Evolutionary conservation across 306 rosid genomes (phyloP), one percentile per base, ranked within the genome.

Genomic region (Leucaena leucocephala): DNA sequence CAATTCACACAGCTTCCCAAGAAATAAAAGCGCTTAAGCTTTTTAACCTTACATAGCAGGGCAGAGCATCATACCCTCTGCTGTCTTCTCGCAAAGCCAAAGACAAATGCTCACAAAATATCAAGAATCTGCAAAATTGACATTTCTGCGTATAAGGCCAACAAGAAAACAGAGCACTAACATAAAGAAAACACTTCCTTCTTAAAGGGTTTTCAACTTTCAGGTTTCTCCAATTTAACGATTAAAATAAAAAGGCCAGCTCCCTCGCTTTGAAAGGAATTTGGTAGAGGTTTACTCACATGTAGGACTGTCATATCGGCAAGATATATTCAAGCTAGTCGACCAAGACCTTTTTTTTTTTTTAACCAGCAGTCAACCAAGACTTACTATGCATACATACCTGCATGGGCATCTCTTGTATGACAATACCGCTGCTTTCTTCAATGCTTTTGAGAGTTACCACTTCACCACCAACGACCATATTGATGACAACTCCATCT

Each of bases 401-500:
- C 82, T 86, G 86, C 86, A 96, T 90, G 69, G 97, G 98, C 98
- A 96, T 93, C 89, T 96, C 97, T 78, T 88, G 94, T 84, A 96
- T 88, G 84, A 91, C 81, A 75, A 90, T 87, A 78, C 80, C 75
- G 83, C 87, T 90, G 83, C 90, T 89, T 84, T 93, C 99, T 90
- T 93, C 99, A 16, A 91, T 69, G 87, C 80, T 84, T 80, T 88
- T 90, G 71, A 96, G 90, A 27, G 85, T 91, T 39, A 90, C 94
- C 54, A 96, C 96, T 88, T 93, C 99, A 19, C 97, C 98, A 66
- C 99, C 92, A 57, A 88, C 93, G 58, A 95, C 98, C 99, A 91
- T 93, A 79, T 91, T 96, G 91, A 91, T 96, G 54, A 91, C 90
- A 80, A 91, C 80, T 80, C 98, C 99, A 83, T 96, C 98, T 95